Evolutionary conservation across 2,329 filamentous ascomycete species (phyloP).

Genomic region (Fusarium sacchari): DNA sequence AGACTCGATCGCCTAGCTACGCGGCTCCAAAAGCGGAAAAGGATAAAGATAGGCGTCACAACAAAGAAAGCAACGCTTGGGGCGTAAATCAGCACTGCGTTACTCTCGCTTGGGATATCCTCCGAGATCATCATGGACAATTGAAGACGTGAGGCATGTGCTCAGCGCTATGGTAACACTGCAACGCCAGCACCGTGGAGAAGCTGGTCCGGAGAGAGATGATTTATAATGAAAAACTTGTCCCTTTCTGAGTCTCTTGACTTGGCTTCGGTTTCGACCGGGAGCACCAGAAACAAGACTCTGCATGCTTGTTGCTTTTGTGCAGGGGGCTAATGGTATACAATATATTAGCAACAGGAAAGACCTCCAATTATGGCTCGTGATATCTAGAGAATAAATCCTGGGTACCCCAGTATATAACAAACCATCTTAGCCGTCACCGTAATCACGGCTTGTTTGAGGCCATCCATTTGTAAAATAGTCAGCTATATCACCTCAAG

Average conservation of each 20-base stretch:
- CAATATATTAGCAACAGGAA: slow-evolving; percentile 1
- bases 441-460: neutral
- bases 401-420: neutral
- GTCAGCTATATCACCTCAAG: too few species aligned
- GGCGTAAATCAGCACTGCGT: slow-evolving; percentile 51
- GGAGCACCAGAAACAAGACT: neutral
- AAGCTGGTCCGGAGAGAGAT: neutral
- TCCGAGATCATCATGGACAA: slow-evolving; percentile 41
- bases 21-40: slow-evolving; percentile 53
- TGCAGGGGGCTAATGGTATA: neutral
- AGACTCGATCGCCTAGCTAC: slow-evolving; percentile 50
- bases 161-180: neutral
- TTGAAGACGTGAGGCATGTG: neutral
- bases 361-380: neutral
- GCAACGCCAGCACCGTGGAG: neutral
- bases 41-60: slow-evolving; percentile 54
- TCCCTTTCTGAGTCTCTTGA: neutral
- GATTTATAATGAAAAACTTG: neutral
- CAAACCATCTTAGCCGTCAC: neutral
- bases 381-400: neutral
- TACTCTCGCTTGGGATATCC: slow-evolving; percentile 48
- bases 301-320: slow-evolving; percentile 23
- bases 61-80: slow-evolving; percentile 56
- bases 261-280: neutral
- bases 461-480: neutral